Percentiles rank a stretch among this genome's conserved stretches.
Conservation (phyloP, 345 rosid species). For the Lepidium sativum region DNA sequence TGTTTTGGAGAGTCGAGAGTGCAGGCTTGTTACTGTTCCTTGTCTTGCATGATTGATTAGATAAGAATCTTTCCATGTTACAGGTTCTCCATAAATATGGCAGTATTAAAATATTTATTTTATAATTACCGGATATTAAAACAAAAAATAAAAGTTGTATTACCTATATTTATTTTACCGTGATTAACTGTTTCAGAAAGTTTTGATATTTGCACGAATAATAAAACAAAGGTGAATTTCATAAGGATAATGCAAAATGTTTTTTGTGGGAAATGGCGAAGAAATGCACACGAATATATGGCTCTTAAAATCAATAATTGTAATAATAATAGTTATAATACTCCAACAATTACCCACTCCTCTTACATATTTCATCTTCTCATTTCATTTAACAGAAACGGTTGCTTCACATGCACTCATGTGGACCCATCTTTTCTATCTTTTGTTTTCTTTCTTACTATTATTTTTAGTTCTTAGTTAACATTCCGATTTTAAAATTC, state of each 20-base stretch:
- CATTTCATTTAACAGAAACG: neutral
- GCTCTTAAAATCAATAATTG: neutral
- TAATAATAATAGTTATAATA: slow-evolving; percentile 15
- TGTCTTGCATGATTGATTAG: slow-evolving; percentile 34
- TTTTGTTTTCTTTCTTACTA: neutral
- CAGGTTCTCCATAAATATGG: slow-evolving; percentile 4
- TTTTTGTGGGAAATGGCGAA: neutral
- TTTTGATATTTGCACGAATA: no score
- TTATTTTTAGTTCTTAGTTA: neutral
- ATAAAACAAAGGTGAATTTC: no score
- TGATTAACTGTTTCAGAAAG: no score
- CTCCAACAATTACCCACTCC: slow-evolving; percentile 22
- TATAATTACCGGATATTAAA: neutral
- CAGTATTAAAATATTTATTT: neutral
- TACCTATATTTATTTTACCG: no score
- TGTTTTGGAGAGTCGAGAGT: slow-evolving; percentile 2
- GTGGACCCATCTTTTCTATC: slow-evolving; percentile 9
- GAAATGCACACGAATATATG: neutral
- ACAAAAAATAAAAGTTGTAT: no score
- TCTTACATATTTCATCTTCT: slow-evolving; percentile 15
- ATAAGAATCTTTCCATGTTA: slow-evolving; percentile 75
- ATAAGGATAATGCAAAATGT: no score
- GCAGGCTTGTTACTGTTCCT: slow-evolving; percentile 26
- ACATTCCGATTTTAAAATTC: slow-evolving; percentile 15
- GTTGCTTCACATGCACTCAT: slow-evolving; percentile 27